Base-by-base conservation (phyloP, 768 basidiomycete genomes). In the Mycena leptocephala region DNA sequence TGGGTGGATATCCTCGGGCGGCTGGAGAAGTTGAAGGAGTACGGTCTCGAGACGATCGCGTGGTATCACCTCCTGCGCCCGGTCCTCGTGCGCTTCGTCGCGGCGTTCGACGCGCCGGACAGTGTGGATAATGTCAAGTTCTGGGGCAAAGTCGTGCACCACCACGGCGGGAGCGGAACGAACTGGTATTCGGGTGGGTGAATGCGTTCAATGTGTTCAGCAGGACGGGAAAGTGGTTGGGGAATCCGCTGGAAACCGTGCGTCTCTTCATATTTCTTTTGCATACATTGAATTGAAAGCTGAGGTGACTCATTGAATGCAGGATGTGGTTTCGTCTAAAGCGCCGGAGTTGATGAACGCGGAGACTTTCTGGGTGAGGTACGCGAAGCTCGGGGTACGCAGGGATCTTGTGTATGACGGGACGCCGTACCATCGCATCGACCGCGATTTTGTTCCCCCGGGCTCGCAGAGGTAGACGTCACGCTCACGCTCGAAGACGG, bases 11-110 rank as follows among this genome's bases (percentile, higher is more conserved):
- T 61, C 33, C 59, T 61, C 18, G 35, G 20, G 16, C 59, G 59
- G 35, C 59, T 61, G 13, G 59, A 61, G 32, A 32, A 61, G 33
- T 26, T 61, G 59, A 61, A 61, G 59, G 59, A 61, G 33, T 61
- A 37, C 20, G 59, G 33, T 13, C 16, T 32, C 20, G 33, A 32
- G 59, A 18, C 32, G 35, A 48, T 61, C 30, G 59, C 59, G 18
- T 61, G 59, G 59, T 61, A 61, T 22, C 59, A 61, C 22, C 32
- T 61, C 18, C 35, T 61, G 59, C 59, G 35, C 37, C 59, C 59
- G 20, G 59, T 61, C 59, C 9, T 61, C 18, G 32, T 33, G 32
- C 59, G 35, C 22, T 61, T 61, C 32, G 59, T 61, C 14, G 46
- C 59, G 32, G 59, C 33, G 10, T 48, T 20, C 22, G 46, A 48